Conservation (phyloP, 1,139 yeast species). For the Yarrowia galli region DNA sequence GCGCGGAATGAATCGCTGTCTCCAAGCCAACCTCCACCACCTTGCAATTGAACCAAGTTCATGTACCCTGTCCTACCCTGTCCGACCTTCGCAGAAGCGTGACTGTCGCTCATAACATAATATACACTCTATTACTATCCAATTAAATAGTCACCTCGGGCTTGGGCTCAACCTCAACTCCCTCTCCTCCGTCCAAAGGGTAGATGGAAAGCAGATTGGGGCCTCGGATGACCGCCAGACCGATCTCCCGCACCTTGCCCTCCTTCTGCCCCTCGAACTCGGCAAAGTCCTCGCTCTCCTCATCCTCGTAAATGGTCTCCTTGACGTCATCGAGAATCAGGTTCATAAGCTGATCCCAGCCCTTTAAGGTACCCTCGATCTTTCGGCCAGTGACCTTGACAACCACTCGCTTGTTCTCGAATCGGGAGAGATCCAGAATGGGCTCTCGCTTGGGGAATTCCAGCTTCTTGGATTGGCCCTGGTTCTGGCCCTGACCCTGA, state of each 20-base stretch:
- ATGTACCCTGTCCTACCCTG: too few relatives aligned
- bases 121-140: constrained; percentile 36
- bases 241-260: constrained; percentile 63
- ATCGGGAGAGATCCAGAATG: constrained; percentile 79
- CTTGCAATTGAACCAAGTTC: too few relatives aligned
- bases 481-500: constrained; percentile 36
- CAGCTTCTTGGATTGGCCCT: constrained; percentile 30
- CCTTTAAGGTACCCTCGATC: constrained; percentile 79
- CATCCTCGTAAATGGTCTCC: constrained; percentile 64
- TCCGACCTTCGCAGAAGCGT: too few relatives aligned
- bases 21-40: too few relatives aligned
- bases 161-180: constrained; percentile 52
- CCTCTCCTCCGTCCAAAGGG: constrained; percentile 83
- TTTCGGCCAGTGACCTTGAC: constrained; percentile 86
- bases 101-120: neutral
- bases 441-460: constrained; percentile 80
- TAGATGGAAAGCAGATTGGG: constrained; percentile 80
- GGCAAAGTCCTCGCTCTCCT: constrained; percentile 60
- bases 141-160: constrained; percentile 35
- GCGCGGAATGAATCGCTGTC: too few relatives aligned
- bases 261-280: constrained; percentile 50
- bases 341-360: constrained; percentile 93
- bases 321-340: constrained; percentile 84
- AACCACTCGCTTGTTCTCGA: constrained; percentile 73
- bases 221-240: constrained; percentile 86